These are phyloP conservation scores for Phytophthora lateralis DNA, from an alignment of 352 stramenopile species.

Conservation along the genomic window DNA sequence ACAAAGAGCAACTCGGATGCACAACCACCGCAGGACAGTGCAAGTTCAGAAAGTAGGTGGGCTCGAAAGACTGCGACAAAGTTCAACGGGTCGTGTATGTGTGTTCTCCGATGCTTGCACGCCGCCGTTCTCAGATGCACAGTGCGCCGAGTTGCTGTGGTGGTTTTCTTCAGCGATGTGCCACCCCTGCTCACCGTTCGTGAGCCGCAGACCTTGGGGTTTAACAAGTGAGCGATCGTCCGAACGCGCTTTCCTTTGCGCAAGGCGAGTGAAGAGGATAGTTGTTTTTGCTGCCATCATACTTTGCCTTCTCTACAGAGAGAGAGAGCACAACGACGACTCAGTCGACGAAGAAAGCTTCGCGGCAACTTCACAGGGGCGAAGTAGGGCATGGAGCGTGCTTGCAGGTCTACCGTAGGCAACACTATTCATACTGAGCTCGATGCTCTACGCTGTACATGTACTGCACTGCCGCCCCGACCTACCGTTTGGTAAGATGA, in stretches of 20 bases:
- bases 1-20: not conserved
- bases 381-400: not conserved
- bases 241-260: constrained; percentile 8
- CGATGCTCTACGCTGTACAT: too few relatives aligned
- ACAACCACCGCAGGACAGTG: not conserved
- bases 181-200: constrained; percentile 13
- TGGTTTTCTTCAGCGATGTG: constrained; percentile 10
- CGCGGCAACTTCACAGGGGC: not conserved
- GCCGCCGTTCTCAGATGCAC: not conserved
- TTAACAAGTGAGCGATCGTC: constrained; percentile 17
- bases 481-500: too few relatives aligned
- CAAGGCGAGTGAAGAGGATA: not conserved
- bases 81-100: too few relatives aligned
- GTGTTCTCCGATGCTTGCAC: not conserved
- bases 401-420: not conserved
- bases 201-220: not conserved
- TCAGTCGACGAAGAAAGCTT: not conserved
- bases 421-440: too few relatives aligned
- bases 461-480: too few relatives aligned
- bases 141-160: not conserved
- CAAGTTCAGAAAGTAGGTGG: not conserved
- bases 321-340: too few relatives aligned
- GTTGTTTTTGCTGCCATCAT: not conserved
- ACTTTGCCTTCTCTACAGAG: not conserved
- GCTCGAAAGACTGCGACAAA: not conserved